Conservation (phyloP, 2,329 filamentous ascomycete genomes). For the Cytospora schulzeri region DNA sequence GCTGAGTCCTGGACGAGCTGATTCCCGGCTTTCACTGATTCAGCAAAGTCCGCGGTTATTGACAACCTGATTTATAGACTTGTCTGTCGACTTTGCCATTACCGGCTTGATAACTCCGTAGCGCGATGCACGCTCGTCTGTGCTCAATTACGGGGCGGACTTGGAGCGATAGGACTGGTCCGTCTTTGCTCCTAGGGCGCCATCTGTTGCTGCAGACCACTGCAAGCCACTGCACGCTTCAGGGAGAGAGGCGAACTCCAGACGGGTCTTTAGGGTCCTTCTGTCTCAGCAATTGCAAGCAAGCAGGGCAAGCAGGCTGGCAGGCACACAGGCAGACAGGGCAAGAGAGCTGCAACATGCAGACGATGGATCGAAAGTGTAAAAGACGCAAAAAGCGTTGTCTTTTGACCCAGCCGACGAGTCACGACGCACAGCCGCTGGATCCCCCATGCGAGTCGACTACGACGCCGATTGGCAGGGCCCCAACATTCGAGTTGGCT, state of each 20-base stretch:
- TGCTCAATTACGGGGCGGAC: constrained; percentile 18
- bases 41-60: constrained; percentile 8
- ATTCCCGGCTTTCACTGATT: not conserved
- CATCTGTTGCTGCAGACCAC: constrained; percentile 25
- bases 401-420: not conserved
- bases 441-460: constrained; percentile 3
- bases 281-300: constrained; percentile 17
- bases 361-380: constrained; percentile 25
- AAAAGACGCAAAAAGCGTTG: not conserved
- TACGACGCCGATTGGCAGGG: constrained; percentile 5
- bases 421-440: constrained; percentile 4
- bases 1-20: not conserved
- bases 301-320: not conserved
- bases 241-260: constrained; percentile 31
- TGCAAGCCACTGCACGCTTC: constrained; percentile 33
- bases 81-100: constrained; percentile 11
- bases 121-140: constrained; percentile 25
- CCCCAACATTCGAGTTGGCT: not conserved
- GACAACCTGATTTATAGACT: constrained; percentile 9
- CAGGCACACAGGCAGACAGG: too few species aligned
- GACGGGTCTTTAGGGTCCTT: constrained; percentile 8
- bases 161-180: constrained; percentile 19
- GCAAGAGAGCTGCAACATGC: not conserved
- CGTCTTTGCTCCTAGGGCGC: constrained; percentile 16
- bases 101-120: constrained; percentile 19